Evolutionary conservation across 2,329 filamentous ascomycete genomes (phyloP).

Genomic region (Fusarium verticillioides): DNA sequence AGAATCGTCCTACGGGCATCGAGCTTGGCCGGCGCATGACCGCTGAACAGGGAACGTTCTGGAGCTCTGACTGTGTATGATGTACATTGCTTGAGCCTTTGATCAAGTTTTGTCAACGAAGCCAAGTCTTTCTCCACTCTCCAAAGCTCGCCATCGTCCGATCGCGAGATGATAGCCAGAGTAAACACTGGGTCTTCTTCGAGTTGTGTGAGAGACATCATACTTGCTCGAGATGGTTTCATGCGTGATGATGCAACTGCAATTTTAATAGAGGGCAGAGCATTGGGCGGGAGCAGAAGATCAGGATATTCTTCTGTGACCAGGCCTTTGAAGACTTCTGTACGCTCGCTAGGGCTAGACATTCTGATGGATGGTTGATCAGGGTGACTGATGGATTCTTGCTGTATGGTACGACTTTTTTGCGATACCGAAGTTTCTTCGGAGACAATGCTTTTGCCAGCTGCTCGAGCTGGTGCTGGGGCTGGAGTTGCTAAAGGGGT

Average conservation of each 20-base stretch:
- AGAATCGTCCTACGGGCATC: slow-evolving; percentile 85
- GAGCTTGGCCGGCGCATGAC: slow-evolving; percentile 92
- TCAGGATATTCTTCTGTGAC: slow-evolving; percentile 88
- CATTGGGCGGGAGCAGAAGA: slow-evolving; percentile 86
- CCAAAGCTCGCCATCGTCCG: slow-evolving; percentile 84
- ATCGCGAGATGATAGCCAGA: slow-evolving; percentile 83
- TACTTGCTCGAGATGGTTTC: slow-evolving; percentile 87
- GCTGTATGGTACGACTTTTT: slow-evolving; percentile 8
- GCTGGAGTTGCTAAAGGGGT: slow-evolving; percentile 71
- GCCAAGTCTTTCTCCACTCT: slow-evolving; percentile 90
- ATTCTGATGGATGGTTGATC: slow-evolving; percentile 41
- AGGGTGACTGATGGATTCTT: slow-evolving; percentile 19
- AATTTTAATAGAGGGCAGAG: slow-evolving; percentile 84
- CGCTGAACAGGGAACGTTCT: slow-evolving; percentile 86
- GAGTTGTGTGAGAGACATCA: slow-evolving; percentile 79
- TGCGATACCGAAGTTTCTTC: slow-evolving; percentile 28
- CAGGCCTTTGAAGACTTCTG: slow-evolving; percentile 77
- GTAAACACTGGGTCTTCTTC: slow-evolving; percentile 97
- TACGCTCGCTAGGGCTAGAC: slow-evolving; percentile 56
- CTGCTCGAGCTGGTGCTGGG: slow-evolving; percentile 49
- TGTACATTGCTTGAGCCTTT: slow-evolving; percentile 79
- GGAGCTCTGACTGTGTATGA: slow-evolving; percentile 81
- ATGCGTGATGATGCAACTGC: slow-evolving; percentile 94
- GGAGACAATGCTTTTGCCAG: slow-evolving; percentile 37
- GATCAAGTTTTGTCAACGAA: slow-evolving; percentile 84